Base-by-base conservation (phyloP, 306 rosid species). In the Gleditsia sinensis region DNA sequence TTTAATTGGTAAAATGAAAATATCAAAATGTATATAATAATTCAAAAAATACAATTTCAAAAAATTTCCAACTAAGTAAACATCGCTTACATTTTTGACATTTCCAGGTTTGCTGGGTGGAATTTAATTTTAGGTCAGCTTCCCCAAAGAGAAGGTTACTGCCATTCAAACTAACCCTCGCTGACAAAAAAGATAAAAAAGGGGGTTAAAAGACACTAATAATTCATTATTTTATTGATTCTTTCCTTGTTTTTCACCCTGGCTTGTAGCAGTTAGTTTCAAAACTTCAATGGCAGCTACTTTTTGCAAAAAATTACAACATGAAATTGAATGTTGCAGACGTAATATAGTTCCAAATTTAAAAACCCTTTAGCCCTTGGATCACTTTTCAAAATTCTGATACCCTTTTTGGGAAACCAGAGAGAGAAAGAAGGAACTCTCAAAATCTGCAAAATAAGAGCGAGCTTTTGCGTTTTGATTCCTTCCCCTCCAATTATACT, bases 381-480 rank as follows among this genome's bases (percentile, higher is more conserved):
- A 62, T 55, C 63, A 65, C 72, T 72, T 82, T 82, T 76, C 71
- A 78, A 62, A 82, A 78, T 69, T 69, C 67, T 48, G 33, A 54
- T 63, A 2, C 8, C 48, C 61, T 54, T 68, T 80, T 67, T 62
- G n/a, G 5, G 67, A 74, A 48, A 55, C 60, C 80, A 63, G 68
- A 72, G 16, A 2, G 39, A 34, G 39, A 34, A 8, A 34, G 39
- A 34, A 8, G 6, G 39, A 11, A 7, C 74, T 51, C 72, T 55
- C 80, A 69, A 69, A n/a, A 82, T 20, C 81, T 50, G 59, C 70
- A 75, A 78, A 78, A 9, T 27, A 25, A 61, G 30, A 62, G 72
- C 57, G 11, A 71, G 28, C 11, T 32, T 75, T 57, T 66, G 34
- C 53, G 27, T 55, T 74, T 49, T 33, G 73, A 80, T 69, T 63